phyloP scores from a whole-genome alignment of 148 eudicot species.

The Heliosperma pusillum region DNA sequence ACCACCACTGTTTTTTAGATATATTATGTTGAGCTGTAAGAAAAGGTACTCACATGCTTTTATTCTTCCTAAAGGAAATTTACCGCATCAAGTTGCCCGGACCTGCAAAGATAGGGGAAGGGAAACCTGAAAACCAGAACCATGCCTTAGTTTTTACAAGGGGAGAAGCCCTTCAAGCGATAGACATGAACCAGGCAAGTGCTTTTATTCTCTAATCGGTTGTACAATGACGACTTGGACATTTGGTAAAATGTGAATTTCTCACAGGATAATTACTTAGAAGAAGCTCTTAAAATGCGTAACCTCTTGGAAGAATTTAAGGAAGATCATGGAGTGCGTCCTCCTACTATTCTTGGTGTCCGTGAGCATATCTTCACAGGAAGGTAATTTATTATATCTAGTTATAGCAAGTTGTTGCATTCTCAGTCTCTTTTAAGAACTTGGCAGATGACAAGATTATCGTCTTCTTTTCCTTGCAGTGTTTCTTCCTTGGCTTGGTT shows the following conservation, averaged over 20 bases:
- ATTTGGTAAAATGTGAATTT: constrained; percentile 5
- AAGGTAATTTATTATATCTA: constrained; percentile 42
- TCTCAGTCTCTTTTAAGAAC: constrained; percentile 1
- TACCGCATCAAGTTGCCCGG: constrained; percentile 81
- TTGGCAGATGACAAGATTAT: constrained; percentile 18
- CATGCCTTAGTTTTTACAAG: constrained; percentile 77
- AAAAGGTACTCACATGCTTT: constrained; percentile 9
- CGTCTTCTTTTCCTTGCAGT: constrained; percentile 47
- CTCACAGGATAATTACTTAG: constrained; percentile 84
- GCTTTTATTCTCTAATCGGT: background rate
- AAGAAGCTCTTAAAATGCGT: constrained; percentile 96
- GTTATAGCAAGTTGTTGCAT: constrained; percentile 1
- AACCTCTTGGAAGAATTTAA: constrained; percentile 84
- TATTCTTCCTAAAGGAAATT: constrained; percentile 52
- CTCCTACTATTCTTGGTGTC: constrained; percentile 83
- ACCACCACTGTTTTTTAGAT: background rate
- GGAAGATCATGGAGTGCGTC: constrained; percentile 83
- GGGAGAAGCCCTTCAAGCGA: constrained; percentile 87
- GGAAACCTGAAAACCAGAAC: constrained; percentile 88
- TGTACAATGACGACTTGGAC: constrained; percentile 15
- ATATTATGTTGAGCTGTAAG: constrained; percentile 7
- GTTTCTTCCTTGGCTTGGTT: constrained; percentile 97
- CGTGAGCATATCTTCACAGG: constrained; percentile 95
- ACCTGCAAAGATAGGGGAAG: constrained; percentile 73
- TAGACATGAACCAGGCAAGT: constrained; percentile 78